Base-by-base conservation (phyloP, 2,329 filamentous ascomycete species). In the Aspergillus versicolor region DNA sequence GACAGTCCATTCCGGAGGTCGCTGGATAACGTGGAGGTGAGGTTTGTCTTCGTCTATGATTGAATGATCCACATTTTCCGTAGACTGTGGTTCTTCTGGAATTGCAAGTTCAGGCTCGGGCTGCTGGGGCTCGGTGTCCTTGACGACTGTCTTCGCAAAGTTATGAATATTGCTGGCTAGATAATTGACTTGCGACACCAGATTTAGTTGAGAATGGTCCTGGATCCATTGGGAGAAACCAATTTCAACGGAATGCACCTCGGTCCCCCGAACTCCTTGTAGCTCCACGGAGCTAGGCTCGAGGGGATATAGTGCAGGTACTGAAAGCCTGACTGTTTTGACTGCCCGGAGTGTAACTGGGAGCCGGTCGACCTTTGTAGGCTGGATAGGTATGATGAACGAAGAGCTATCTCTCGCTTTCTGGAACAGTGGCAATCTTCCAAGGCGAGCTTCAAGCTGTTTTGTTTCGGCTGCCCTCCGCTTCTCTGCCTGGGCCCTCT, bases 161-260 rank as follows among this genome's bases (percentile, higher is more conserved):
- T 76, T 73, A 65, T 90, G 85, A 61, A 92, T 81, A 64, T 90
- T 90, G 69, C 88, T 85, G 2, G 85, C 81, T 7, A 93, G 75
- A 66, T 88, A 90, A 68, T 93, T 93, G 64, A 93, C 72, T 64
- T 90, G 88, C 57, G 84, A 88, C 75, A 89, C 88, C 54, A 94
- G 73, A 9, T 82, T 87, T 75, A 87, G 79, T 42, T 86, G 79
- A 40, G 77, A 79, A 64, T 85, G 82, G 52, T 84, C 78, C 24
- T 73, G 74, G 15, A 83, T 81, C 70, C 82, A 86, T 57, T 82
- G 73, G 6, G 81, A 76, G 64, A 93, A 94, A 0, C 86, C 78
- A 51, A 82, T 79, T 70, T 92, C 87, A 2, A 90, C 78, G 1
- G 79, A 78, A 65, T 84, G 83, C 1, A 85, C 87, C 58, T 87